A percentile compares a stretch with the other conserved stretches of the same genome.
Conservation (phyloP, 2,329 filamentous ascomycete genomes). For the Diplodia seriata region DNA sequence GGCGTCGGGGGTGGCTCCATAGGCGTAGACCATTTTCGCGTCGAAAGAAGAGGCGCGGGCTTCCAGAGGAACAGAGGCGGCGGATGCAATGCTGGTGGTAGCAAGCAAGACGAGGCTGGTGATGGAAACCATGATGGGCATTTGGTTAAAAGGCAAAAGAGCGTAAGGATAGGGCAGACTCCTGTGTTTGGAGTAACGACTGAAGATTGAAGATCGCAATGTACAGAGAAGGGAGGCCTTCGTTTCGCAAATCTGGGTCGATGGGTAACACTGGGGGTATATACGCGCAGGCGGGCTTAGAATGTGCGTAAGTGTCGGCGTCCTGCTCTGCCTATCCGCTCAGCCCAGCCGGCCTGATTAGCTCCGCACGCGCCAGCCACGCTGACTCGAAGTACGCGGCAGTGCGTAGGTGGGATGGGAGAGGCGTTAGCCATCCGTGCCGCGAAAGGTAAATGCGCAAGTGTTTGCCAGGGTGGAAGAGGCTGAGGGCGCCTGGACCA, state of each 20-base stretch:
- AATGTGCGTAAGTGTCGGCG: conserved; percentile 12
- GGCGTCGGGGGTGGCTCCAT: conserved; percentile 19
- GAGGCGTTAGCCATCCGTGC: background rate
- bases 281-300: background rate
- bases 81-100: conserved; percentile 16
- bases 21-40: conserved; percentile 17
- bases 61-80: conserved; percentile 13
- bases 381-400: conserved; percentile 10
- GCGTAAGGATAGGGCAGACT: background rate
- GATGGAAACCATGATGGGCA: conserved; percentile 22
- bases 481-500: conserved; percentile 15
- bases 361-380: background rate
- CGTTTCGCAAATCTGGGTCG: conserved; percentile 26
- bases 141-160: conserved; percentile 23
- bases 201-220: conserved; percentile 16
- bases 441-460: background rate
- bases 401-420: background rate
- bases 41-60: background rate
- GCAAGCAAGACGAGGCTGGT: conserved; percentile 16
- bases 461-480: background rate
- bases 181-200: conserved; percentile 27
- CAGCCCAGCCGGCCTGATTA: background rate
- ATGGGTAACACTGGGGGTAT: background rate
- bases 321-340: background rate
- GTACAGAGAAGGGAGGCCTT: conserved; percentile 19